Conservation (phyloP, 352 stramenopile species). For the Globisporangium canariense region DNA sequence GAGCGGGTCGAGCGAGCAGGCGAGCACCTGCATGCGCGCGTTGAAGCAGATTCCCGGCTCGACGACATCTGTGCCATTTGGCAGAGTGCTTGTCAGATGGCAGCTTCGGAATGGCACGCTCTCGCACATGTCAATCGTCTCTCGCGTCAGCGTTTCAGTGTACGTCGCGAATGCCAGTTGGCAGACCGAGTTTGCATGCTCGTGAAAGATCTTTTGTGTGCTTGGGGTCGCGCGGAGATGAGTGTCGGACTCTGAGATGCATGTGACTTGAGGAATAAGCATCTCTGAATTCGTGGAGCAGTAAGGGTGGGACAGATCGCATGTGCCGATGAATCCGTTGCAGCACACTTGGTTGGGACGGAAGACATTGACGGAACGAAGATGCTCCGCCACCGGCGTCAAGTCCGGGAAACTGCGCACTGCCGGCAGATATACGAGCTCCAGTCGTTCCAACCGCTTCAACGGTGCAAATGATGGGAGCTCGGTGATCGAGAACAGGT, state of each 20-base stretch:
- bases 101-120: not conserved
- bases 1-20: constrained; percentile 14
- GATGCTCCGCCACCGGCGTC: not conserved
- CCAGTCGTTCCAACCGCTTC: constrained; percentile 19
- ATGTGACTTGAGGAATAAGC: not conserved
- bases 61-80: not conserved
- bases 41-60: constrained; percentile 1
- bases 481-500: not conserved
- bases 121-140: constrained; percentile 3
- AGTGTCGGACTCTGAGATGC: not conserved
- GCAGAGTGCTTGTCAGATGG: not conserved
- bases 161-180: constrained; percentile 6
- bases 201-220: not conserved
- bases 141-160: constrained; percentile 16
- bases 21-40: constrained; percentile 8
- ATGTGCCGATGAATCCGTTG: constrained; percentile 29
- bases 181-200: constrained; percentile 8
- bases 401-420: constrained; percentile 23
- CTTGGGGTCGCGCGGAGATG: not conserved
- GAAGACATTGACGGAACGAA: constrained; percentile 24
- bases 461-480: constrained; percentile 26
- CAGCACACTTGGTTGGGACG: constrained; percentile 25
- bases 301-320: constrained; percentile 17
- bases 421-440: constrained; percentile 18
- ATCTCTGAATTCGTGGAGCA: constrained; percentile 7